Evolutionary conservation across 2,329 filamentous ascomycete species (phyloP).

Genomic region (Xylaria sp.): DNA sequence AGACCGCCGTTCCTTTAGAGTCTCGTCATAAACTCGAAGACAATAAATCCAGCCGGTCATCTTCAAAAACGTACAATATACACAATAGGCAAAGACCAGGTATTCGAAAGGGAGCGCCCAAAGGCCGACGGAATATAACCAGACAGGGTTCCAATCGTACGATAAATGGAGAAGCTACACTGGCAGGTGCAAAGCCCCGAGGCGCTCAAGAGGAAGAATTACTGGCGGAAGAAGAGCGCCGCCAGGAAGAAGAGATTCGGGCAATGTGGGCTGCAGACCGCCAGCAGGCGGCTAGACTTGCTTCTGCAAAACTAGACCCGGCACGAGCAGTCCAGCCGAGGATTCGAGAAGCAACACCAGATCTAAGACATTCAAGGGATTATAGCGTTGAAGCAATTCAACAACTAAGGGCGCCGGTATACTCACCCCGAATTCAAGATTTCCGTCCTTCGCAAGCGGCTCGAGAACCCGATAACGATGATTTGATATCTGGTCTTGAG

Average conservation of each 20-base stretch:
- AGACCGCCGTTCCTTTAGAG: neutral
- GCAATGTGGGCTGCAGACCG: constrained; percentile 40
- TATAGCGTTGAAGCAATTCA: neutral
- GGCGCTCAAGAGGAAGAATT: constrained; percentile 28
- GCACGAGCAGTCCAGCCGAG: constrained; percentile 3
- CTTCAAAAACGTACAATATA: constrained; percentile 5
- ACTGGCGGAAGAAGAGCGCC: constrained; percentile 33
- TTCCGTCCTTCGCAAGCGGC: neutral
- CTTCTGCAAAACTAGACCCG: constrained; percentile 30
- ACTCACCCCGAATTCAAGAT: neutral
- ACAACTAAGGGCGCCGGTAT: neutral
- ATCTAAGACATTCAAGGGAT: neutral
- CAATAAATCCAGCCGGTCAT: constrained; percentile 1
- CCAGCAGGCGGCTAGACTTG: constrained; percentile 28
- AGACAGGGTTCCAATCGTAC: constrained; percentile 15
- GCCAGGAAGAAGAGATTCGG: constrained; percentile 35
- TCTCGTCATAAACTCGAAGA: constrained; percentile 2
- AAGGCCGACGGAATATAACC: constrained; percentile 6
- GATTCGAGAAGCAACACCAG: neutral
- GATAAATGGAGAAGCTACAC: constrained; percentile 7
- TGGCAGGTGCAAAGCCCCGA: constrained; percentile 14
- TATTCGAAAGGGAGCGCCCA: constrained; percentile 10
- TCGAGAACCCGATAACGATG: constrained; percentile 25
- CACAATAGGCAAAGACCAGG: constrained; percentile 1
- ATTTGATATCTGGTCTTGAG: constrained; percentile 34